Base-by-base conservation (phyloP, 768 basidiomycete genomes). In the Tricholoma furcatifolium region DNA sequence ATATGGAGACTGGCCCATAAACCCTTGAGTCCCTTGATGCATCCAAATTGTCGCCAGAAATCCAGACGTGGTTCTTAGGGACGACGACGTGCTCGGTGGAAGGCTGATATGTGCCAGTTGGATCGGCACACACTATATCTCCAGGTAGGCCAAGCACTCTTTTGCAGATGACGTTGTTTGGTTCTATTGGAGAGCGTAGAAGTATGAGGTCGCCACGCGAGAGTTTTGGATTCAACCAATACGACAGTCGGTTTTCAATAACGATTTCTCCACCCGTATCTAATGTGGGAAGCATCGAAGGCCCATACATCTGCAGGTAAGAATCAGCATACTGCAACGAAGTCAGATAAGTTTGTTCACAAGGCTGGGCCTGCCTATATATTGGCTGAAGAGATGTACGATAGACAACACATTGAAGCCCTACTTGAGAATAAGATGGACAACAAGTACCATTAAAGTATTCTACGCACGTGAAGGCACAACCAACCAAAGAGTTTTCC, bases 1-100 rank as follows among this genome's bases (percentile, higher is more conserved):
- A 85, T 59, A 91, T 80, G 0, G 96, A 85, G 3, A 98, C 86
- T 20, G 96, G 96, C 0, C 96, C 97, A 71, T 97, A 97, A n/a
- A 75, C 70, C 51, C 96, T 79, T 10, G 96, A 98, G 72, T 99
- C 96, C 12, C 84, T 83, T 32, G 93, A 94, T 58, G 75, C 77
- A 21, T 81, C 75, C 39, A 87, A 74, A 63, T 98, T 99, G 71
- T 99, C 96, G 20, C 96, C 97, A 45, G 75, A 80, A 27, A 96
- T 75, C 96, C 96, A 98, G 20, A 96, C 68, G 66, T 96, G 89
- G 3, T 93, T 92, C 61, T 80, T 80, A 1, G 96, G 96, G 9
- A 98, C 71, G 23, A 84, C 64, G 14, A 95, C 79, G 61, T 93
- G 90, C 55, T 88, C 88, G 14, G 76, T 77, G 10, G 84, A 83